Evolutionary conservation across 73 alveolate species (phyloP), one percentile per base, ranked within the genome.

Genomic region (Paramecium biaurelia): DNA sequence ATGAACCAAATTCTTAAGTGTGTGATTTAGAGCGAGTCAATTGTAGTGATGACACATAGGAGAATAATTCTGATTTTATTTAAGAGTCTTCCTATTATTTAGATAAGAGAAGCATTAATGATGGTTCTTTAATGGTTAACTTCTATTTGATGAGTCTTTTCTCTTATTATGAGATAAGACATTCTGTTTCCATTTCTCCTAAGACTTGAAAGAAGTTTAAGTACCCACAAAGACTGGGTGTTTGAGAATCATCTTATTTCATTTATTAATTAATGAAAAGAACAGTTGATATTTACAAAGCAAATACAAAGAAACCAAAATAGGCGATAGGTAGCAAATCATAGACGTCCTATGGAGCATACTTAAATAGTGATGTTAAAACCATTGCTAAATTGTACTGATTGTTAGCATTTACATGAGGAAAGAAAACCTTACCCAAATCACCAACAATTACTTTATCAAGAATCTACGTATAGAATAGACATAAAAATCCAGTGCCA

Each of bases 231-330:
- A 63, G 84, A 32, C 84, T 63, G 45, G 84, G 84, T 30, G 84
- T 12, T 6, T 63, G 41, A 0, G 21, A 63, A 32, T 63, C 84
- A 26, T 63, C 49, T 63, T 63, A 63, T 63, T 63, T 63, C 84
- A 63, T 63, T 53, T 30, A 63, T 26, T 63, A 63, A 63, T 63
- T 63, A 63, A 63, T 63, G 84, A 63, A 63, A 63, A 63, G 84
- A 63, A 63, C 84, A 63, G 84, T 63, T 63, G 84, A 63, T 63
- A 63, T 63, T 63, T 63, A 63, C 84, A 63, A 63, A 63, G 47
- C 84, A 63, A 63, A 53, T 53, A 14, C 2, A 10, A 63, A 63
- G 84, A 63, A 63, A 63, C 84, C 84, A 63, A 63, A 30, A 30
- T 23, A 23, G 28, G 21, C 68, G 30, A 53, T 15, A 2, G 68